These are phyloP conservation scores for Cercophora samala DNA, from an alignment of 495 filamentous ascomycete genomes.

Conservation along the genomic window DNA sequence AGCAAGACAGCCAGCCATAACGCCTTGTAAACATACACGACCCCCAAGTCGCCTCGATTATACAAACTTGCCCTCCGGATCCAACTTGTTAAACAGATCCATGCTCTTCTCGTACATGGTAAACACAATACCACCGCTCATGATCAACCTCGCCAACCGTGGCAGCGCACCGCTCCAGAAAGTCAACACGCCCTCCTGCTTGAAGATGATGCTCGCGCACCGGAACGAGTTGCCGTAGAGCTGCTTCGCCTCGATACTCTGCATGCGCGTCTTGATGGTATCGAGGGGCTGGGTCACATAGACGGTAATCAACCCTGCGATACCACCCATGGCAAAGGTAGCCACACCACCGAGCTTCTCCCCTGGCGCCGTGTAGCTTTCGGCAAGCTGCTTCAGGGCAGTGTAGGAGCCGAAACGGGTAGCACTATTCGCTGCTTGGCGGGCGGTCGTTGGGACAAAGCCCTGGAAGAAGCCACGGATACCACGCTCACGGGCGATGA, in stretches of 20 bases:
- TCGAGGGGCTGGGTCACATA: constrained; percentile 89
- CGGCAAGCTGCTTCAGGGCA: constrained; percentile 81
- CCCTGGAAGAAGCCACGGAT: constrained; percentile 93
- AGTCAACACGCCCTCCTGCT: constrained; percentile 82
- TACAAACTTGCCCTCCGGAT: constrained; percentile 83
- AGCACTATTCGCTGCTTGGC: constrained; percentile 92
- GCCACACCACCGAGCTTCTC: constrained; percentile 88
- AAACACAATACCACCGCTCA: constrained; percentile 96
- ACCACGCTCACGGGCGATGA: constrained; percentile 85
- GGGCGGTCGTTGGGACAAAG: constrained; percentile 88
- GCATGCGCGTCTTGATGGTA: constrained; percentile 97
- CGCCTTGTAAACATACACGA: not conserved
- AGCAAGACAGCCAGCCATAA: not conserved
- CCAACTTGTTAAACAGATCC: constrained; percentile 73
- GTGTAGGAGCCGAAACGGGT: constrained; percentile 88
- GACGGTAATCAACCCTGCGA: constrained; percentile 90
- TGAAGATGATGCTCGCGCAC: constrained; percentile 79
- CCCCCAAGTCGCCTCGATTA: constrained; percentile 35
- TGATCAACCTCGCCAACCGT: constrained; percentile 72
- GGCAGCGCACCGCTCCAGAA: constrained; percentile 95
- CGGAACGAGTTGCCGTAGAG: constrained; percentile 86
- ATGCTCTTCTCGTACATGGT: constrained; percentile 99
- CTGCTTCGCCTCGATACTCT: constrained; percentile 82
- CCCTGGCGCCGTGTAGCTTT: constrained; percentile 87
- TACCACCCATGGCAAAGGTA: constrained; percentile 87